Conservation (phyloP, 306 rosid species). For the Spatholobus suberectus region DNA sequence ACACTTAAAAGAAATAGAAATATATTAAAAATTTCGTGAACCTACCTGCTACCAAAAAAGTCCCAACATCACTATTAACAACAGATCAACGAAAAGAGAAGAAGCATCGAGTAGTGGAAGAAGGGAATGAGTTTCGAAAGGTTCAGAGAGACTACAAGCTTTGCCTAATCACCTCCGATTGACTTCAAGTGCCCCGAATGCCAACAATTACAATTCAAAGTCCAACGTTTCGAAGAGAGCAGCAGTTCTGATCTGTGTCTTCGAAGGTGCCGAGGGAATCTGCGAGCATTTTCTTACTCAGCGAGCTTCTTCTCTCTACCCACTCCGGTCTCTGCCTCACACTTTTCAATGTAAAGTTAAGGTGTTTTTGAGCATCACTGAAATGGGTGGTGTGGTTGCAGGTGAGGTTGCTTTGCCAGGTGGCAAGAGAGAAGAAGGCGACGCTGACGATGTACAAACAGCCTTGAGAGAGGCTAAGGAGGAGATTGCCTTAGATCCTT, state of each 20-base stretch:
- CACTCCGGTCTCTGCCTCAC: constrained; percentile 59
- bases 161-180: constrained; percentile 55
- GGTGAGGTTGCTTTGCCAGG: constrained; percentile 92
- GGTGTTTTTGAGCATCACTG: neutral
- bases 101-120: neutral
- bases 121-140: constrained; percentile 38
- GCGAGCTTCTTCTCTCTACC: constrained; percentile 72
- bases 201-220: constrained; percentile 26
- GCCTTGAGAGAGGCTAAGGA: constrained; percentile 90
- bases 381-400: constrained; percentile 40
- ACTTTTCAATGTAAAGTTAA: neutral
- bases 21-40: no score
- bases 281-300: no score
- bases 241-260: constrained; percentile 74
- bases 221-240: constrained; percentile 52
- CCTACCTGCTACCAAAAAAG: no score
- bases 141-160: constrained; percentile 52
- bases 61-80: no score
- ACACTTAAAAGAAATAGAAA: no score
- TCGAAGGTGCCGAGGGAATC: no score
- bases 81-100: no score
- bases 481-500: constrained; percentile 82
- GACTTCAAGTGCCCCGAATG: neutral
- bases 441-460: constrained; percentile 68
- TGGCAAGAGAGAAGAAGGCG: constrained; percentile 74